Evolutionary conservation across 2,329 filamentous ascomycete species (phyloP), one percentile per base, ranked within the genome.

Genomic region (Thermoascus crustaceus): DNA sequence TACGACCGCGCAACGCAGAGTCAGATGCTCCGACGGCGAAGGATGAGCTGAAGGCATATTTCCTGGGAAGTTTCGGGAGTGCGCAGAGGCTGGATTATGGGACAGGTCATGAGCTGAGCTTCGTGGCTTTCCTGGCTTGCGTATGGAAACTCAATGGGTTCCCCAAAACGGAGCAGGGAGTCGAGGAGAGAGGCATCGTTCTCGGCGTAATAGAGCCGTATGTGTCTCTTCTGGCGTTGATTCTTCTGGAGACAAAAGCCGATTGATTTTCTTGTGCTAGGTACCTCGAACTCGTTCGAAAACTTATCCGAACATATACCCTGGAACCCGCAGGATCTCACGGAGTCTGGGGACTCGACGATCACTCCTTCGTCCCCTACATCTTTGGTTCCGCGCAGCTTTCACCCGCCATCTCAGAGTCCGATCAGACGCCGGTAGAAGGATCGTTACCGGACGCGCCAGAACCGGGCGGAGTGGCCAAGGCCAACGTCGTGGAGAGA

Each of bases 261-360:
- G 11, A 43, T 40, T 39, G 25, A 9, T 9, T 38, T 32, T 8
- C 7, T 18, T 4, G 3, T 18, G 7, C 17, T 50, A 86, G 82
- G 25, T 94, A 94, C 53, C 68, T 94, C n/a, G 67, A 69, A 20
- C 79, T 96, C 2, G 71, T 94, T 30, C 80, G 91, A 24, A 78
- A 75, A 26, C 71, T 98, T 7, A 95, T 98, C 49, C 69, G 85
- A 33, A 89, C 80, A 2, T 98, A 96, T 58, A 95, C 81, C 1
- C 75, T 98, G 13, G 91, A 98, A 55, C 91, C 91, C 3, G 91
- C 91, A 4, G 91, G 91, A 2, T 94, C 89, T 1, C 91, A 96
- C 55, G 91, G 91, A 3, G 91, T 98, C 13, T 98, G 91, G 91
- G 91, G 91, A 13, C 72, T 98, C n/a, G 91, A 98, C 56, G 91